These are phyloP conservation scores for Penicillium sp. DNA, from an alignment of 2,329 filamentous ascomycete genomes.

Conservation along the genomic window DNA sequence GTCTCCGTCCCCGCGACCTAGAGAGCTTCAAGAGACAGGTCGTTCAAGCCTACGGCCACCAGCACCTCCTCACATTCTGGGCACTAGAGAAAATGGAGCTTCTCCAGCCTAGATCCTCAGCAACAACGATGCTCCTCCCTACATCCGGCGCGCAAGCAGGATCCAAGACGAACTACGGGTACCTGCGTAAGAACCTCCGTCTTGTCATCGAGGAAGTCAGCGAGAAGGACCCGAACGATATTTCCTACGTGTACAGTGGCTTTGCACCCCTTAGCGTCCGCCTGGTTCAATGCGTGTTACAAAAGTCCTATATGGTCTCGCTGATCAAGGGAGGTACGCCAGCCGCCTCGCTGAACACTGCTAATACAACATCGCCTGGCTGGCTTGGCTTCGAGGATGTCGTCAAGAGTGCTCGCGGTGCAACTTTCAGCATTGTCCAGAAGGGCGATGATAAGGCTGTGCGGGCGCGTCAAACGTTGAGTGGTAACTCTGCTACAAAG, in stretches of 20 bases:
- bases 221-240: slow-evolving; percentile 88
- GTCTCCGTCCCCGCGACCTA: slow-evolving; percentile 82
- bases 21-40: slow-evolving; percentile 87
- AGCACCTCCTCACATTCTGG: slow-evolving; percentile 86
- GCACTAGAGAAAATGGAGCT: slow-evolving; percentile 87
- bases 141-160: slow-evolving; percentile 64
- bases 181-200: slow-evolving; percentile 78
- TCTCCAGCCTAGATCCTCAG: slow-evolving; percentile 73
- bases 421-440: slow-evolving; percentile 88
- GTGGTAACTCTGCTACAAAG: slow-evolving; percentile 72
- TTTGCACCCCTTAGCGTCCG: slow-evolving; percentile 92
- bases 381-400: slow-evolving; percentile 94
- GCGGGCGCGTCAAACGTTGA: slow-evolving; percentile 78
- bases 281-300: slow-evolving; percentile 86
- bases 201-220: slow-evolving; percentile 96
- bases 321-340: slow-evolving; percentile 65
- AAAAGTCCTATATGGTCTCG: slow-evolving; percentile 79
- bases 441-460: slow-evolving; percentile 91
- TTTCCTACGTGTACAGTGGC: slow-evolving; percentile 97
- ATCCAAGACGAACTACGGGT: slow-evolving; percentile 84
- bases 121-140: slow-evolving; percentile 77
- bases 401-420: slow-evolving; percentile 80
- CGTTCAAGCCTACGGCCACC: slow-evolving; percentile 89
- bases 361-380: slow-evolving; percentile 66
- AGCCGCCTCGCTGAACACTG: slow-evolving; percentile 49